Conservation (phyloP, 345 rosid species). For the Salix dunnii region DNA sequence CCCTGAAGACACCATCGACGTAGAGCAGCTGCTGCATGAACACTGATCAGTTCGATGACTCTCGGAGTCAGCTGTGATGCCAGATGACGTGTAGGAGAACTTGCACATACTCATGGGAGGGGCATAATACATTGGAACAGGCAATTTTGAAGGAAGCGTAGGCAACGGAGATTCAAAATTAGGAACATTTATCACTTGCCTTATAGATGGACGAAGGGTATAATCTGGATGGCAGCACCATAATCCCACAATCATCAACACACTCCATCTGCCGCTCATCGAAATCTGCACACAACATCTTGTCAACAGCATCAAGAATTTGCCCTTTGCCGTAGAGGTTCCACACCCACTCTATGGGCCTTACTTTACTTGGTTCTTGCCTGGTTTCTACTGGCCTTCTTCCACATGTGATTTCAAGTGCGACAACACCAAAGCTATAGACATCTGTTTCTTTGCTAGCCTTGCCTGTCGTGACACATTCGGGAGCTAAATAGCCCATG, state of each 20-base stretch:
- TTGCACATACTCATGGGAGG: slow-evolving; percentile 18
- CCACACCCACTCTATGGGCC: slow-evolving; percentile 27
- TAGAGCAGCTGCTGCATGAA: slow-evolving; percentile 6
- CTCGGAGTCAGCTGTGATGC: background rate
- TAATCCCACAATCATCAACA: slow-evolving; percentile 22
- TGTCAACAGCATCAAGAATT: slow-evolving; percentile 17
- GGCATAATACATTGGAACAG: slow-evolving; percentile 27
- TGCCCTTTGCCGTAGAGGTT: slow-evolving; percentile 21
- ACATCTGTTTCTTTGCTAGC: slow-evolving; percentile 25
- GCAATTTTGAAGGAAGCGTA: slow-evolving; percentile 18
- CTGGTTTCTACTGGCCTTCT: slow-evolving; percentile 15
- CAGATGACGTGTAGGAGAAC: slow-evolving; percentile 19
- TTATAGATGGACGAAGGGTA: slow-evolving; percentile 15
- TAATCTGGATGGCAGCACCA: slow-evolving; percentile 32
- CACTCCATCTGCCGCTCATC: slow-evolving; percentile 19
- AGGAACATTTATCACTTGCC: slow-evolving; percentile 25
- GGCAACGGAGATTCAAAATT: slow-evolving; percentile 28
- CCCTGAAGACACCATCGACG: slow-evolving; percentile 4
- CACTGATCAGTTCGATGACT: background rate
- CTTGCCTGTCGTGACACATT: slow-evolving; percentile 29
- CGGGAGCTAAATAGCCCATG: slow-evolving; percentile 27
- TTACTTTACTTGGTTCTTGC: slow-evolving; percentile 18
- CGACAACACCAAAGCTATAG: slow-evolving; percentile 22
- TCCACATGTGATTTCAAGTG: slow-evolving; percentile 27
- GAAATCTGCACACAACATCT: slow-evolving; percentile 2